phyloP scores from a whole-genome alignment of 2,329 filamentous ascomycete genomes.

The Aureobasidium sp. region DNA sequence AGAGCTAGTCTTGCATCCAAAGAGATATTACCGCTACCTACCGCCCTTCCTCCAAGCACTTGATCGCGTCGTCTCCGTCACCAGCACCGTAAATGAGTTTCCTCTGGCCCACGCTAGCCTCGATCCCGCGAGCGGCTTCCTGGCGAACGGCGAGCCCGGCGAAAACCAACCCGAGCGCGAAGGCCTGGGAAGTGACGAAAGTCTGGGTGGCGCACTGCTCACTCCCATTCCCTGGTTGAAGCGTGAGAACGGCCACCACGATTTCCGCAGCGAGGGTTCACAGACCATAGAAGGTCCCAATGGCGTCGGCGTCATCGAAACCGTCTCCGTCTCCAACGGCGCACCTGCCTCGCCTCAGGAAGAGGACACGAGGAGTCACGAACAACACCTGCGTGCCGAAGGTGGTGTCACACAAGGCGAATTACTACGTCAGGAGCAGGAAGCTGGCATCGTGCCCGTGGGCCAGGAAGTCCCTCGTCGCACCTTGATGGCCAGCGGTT shows the following conservation, averaged over 20 bases:
- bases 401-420: conserved; percentile 72
- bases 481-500: conserved; percentile 18
- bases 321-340: conserved; percentile 69
- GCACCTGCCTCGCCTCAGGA: conserved; percentile 24
- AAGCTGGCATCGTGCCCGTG: conserved; percentile 66
- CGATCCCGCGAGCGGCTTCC: conserved; percentile 34
- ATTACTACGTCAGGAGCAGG: conserved; percentile 75
- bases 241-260: conserved; percentile 27
- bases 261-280: conserved; percentile 63
- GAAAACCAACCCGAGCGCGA: conserved; percentile 53
- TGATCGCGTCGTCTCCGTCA: conserved; percentile 83
- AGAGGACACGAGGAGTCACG: background rate
- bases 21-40: conserved; percentile 69
- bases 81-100: conserved; percentile 69
- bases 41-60: conserved; percentile 82
- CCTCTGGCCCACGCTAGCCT: conserved; percentile 57
- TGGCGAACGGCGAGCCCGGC: conserved; percentile 41
- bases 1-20: conserved; percentile 72
- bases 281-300: conserved; percentile 76
- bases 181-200: conserved; percentile 70
- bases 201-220: conserved; percentile 77
- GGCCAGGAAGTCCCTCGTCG: conserved; percentile 40
- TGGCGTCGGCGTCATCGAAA: conserved; percentile 69
- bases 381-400: conserved; percentile 28
- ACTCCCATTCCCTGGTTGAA: conserved; percentile 88